Evolutionary conservation across 495 filamentous ascomycete species (phyloP), one percentile per base, ranked within the genome.

Genomic region (Podospora tetraspora): DNA sequence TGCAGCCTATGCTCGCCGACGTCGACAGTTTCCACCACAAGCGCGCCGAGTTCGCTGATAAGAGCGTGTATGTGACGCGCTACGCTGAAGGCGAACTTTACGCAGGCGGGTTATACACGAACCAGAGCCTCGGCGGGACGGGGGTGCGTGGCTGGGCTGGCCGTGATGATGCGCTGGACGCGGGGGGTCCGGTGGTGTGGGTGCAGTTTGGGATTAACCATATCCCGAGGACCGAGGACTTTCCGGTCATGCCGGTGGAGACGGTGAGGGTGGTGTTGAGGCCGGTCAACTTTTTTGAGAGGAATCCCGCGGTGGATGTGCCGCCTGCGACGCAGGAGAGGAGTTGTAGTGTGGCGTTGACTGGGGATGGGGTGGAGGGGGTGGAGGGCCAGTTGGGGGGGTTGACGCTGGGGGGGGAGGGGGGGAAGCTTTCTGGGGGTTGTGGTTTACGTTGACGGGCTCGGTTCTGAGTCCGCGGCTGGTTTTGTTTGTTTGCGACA

Each of bases 21-120:
- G 81, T 80, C 25, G 83, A 88, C 13, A 86, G 84, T 70, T 89
- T 87, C 76, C 87, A 96, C 72, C 84, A 86, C 71, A 86, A 85
- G 66, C 86, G 93, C 13, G 91, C 92, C 19, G 92, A 94, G 78
- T 97, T 94, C 71, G 90, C 90, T 0, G 91, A 91, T 72, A 89
- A 89, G 69, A 89, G 90, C 63, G 83, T 97, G 61, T 97, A 93
- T 81, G 87, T 94, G 5, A 93, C 92, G 1, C 85, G 85, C 23
- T 91, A 96, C 76, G 82, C 80, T 57, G 93, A 96, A 66, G 87
- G 83, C 8, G 93, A 97, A 76, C 78, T 96, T 4, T 96, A 87
- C 74, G 88, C 93, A 0, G 92, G 89, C 9, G 93, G 93, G 8
- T 85, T 89, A 74, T 97, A 94, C 76, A 97, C 93, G 3, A 91